Evolutionary conservation across 306 rosid species (phyloP), one percentile per base, ranked within the genome.

Genomic region (Prinsepia uniflora): DNA sequence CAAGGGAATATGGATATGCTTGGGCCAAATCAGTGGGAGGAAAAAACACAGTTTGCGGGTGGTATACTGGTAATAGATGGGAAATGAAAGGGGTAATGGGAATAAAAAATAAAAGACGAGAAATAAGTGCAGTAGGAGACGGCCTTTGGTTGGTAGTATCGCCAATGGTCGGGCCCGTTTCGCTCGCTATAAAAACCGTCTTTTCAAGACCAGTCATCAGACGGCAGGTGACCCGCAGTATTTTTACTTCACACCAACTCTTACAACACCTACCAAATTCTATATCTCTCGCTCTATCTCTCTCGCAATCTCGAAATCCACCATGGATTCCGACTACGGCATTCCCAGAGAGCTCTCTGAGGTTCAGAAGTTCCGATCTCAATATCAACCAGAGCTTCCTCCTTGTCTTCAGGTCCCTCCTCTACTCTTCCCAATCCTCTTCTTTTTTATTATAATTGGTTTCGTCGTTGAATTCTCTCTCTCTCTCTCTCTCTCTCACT

Each of bases 281-380:
- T 52, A 61, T 17, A 48, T n/a, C n/a, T n/a, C n/a, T n/a, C n/a
- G n/a, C n/a, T 22, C 39, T 46, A 41, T 65, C 55, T 44, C 54
- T 11, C 24, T n/a, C 39, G 2, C 52, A 0, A 2, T 9, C 19
- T 7, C 55, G 54, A 6, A 49, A 13, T 39, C 11, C 72, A 1
- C 50, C 52, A 87, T 87, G 92, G 96, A 92, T 80, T 92, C 98
- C 58, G 96, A 92, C 66, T 92, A 92, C 81, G 96, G 96, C 81
- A 88, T 90, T 73, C 92, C 96, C 53, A 84, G 98, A 64, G 89
- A 92, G 52, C 98, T 92, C 83, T 92, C 98, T 56, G 98, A 81
- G 81, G 92, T 92, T 53, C 96, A 92, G 76, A 80, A 85, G 52
- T 60, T 79, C 73, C 84, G 96, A 61, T 90, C 98, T 68, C 83